Base-by-base conservation (phyloP, 768 basidiomycete genomes). In the Candolleomyces efflorescens region DNA sequence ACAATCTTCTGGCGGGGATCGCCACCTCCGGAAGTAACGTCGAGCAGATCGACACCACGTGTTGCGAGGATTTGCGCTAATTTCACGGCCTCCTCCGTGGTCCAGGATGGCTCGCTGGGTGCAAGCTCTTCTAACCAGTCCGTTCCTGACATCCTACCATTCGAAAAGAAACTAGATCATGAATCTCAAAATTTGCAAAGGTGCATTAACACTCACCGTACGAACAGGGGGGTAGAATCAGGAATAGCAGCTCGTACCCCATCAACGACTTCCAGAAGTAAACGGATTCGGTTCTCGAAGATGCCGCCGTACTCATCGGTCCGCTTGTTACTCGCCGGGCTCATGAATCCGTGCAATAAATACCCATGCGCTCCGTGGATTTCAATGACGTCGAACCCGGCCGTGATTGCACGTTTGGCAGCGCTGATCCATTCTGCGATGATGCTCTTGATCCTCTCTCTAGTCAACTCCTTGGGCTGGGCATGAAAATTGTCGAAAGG, bases 31-130 rank as follows among this genome's bases (percentile, higher is more conserved):
- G 78, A 77, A 3, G 85, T 86, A 44, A 89, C 80, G 62, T 92
- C 90, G 50, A 93, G 71, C 36, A 93, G 73, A 68, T 92, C 92
- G 53, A 92, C 79, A 5, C 89, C 89, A 45, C 82, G 78, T 13
- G 80, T 76, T 12, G 74, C 75, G 12, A 92, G 76, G 60, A 85
- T 77, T 18, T 75, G 71, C 1, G 85, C 81, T 26, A 92, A 72
- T 32, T 77, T 72, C 24, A 80, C 81, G 1, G 86, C 88, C 65
- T 92, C 90, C 65, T 87, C 82, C 0, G 80, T 61, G 9, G 80
- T 78, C 90, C 91, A 90, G 5, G 81, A 82, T 17, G 78, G 78
- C 60, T 86, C 82, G 54, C 85, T 71, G 0, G 83, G 82, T 1
- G 79, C 69, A 3, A 75, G 71, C 53, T 81, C 77, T 61, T 85